phyloP scores from a whole-genome alignment of 352 stramenopile genomes.

The Globisporangium yorkense region DNA sequence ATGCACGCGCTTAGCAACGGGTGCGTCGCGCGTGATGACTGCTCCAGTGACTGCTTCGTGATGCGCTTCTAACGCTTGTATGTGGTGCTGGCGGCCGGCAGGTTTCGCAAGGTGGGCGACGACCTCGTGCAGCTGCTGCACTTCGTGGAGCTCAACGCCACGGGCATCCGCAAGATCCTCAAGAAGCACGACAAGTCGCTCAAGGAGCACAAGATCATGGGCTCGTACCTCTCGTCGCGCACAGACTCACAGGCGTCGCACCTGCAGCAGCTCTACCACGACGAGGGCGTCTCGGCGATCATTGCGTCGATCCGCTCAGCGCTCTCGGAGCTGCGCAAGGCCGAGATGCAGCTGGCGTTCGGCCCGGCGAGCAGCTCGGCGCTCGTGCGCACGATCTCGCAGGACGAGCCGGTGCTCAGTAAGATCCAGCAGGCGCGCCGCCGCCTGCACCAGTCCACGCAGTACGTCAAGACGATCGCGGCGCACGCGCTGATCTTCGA shows the following conservation, averaged over 20 bases:
- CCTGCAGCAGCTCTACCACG: conserved; percentile 80
- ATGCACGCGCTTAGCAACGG: conserved; percentile 67
- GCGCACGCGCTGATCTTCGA: conserved; percentile 81
- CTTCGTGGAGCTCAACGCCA: conserved; percentile 85
- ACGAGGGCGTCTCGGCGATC: conserved; percentile 86
- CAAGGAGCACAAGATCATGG: conserved; percentile 83
- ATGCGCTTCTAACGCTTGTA: too few species aligned
- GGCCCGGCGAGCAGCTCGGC: neutral
- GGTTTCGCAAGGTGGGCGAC: conserved; percentile 66
- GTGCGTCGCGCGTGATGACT: conserved; percentile 11
- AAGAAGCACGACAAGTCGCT: conserved; percentile 88
- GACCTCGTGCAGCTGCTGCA: conserved; percentile 78
- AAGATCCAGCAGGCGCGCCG: conserved; percentile 64
- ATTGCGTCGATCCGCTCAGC: conserved; percentile 75
- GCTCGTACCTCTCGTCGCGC: conserved; percentile 74
- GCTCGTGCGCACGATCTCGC: conserved; percentile 54
- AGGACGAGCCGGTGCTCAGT: conserved; percentile 69
- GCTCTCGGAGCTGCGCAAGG: conserved; percentile 47
- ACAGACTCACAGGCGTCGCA: conserved; percentile 81
- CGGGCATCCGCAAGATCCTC: conserved; percentile 85
- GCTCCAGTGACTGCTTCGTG: too few species aligned
- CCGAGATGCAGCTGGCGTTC: conserved; percentile 34
- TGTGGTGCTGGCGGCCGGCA: neutral
- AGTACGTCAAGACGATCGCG: conserved; percentile 82
- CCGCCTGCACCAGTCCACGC: conserved; percentile 71